A percentile compares a stretch with the other conserved stretches of the same genome.
Conservation (phyloP, 805 yeast genomes). For the Starmerella floris region DNA sequence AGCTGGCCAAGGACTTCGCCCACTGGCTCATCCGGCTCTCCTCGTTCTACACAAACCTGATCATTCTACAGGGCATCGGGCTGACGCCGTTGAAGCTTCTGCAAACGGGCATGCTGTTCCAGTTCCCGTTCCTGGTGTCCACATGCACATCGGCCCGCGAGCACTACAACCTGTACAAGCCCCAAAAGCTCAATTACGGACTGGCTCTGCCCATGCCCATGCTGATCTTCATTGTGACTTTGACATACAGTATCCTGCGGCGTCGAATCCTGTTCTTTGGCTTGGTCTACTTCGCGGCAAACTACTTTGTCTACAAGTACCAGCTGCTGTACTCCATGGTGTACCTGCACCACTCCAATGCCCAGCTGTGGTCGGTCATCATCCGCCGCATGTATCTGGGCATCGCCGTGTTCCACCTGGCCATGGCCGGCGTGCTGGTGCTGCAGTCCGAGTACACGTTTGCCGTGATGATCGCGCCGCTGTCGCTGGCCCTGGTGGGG, state of each 20-base stretch:
- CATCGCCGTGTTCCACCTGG: slow-evolving; percentile 66
- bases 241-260: slow-evolving; percentile 79
- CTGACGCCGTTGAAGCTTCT: slow-evolving; percentile 82
- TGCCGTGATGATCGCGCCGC: slow-evolving; percentile 59
- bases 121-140: slow-evolving; percentile 54
- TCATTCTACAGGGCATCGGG: slow-evolving; percentile 67
- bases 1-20: slow-evolving; percentile 77
- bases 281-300: slow-evolving; percentile 64
- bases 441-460: slow-evolving; percentile 65
- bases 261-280: slow-evolving; percentile 80
- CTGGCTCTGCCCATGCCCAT: slow-evolving; percentile 84
- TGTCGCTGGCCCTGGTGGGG: slow-evolving; percentile 55
- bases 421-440: slow-evolving; percentile 84
- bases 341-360: slow-evolving; percentile 94
- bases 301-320: slow-evolving; percentile 81
- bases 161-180: slow-evolving; percentile 57
- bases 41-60: slow-evolving; percentile 79
- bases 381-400: slow-evolving; percentile 75
- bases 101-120: slow-evolving; percentile 61
- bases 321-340: slow-evolving; percentile 81
- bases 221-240: slow-evolving; percentile 66
- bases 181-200: slow-evolving; percentile 89
- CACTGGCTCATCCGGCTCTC: slow-evolving; percentile 67
- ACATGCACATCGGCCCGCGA: slow-evolving; percentile 75
- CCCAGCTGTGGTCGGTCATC: slow-evolving; percentile 88